Evolutionary conservation across 768 basidiomycete species (phyloP), one percentile per base, ranked within the genome.

Genomic region (Phaeotremella skinneri): DNA sequence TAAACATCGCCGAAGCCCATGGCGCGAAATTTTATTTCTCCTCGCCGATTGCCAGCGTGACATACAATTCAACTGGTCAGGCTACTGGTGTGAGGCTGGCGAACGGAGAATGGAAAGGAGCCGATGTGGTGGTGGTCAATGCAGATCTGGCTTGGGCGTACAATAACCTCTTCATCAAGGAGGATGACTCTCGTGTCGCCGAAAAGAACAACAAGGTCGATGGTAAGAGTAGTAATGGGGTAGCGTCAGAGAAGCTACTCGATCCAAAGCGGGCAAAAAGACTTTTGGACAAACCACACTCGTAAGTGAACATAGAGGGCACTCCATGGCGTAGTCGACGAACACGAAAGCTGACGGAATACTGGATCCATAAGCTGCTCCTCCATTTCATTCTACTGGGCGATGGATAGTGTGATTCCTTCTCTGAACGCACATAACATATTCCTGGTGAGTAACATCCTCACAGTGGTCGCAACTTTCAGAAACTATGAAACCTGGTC

Each of bases 361-460:
- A 43, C 52, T 65, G 55, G 14, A 23, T 3, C 29, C 13, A 7
- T 2, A 42, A 75, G 74, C 6, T 80, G 80, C 69, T 79, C 79
- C 2, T 73, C 72, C 4, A 79, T 80, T 55, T 77, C 75, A 25
- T 79, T 80, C 63, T 80, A 80, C 67, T 80, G 80, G 80, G 74
- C 76, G 1, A 76, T 80, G 70, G 71, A 79, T 52, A 63, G 73
- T 25, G 71, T 58, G 30, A 67, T 77, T 23, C 67, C 69, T 2
- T 63, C 68, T 2, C 62, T 80, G 30, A 68, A 75, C 52, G 75
- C 76, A n/a, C 80, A 80, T 62, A 80, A 79, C 56, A 79, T 79
- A 59, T 80, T 80, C 66, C 68, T 79, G 31, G 72, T 73, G 16
- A 25, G 69, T 69, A 32, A n/a, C n/a, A n/a, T n/a, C n/a, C n/a